Evolutionary conservation across 176 grass and related monocot genomes (phyloP).

Genomic region (Hyparrhenia diplandra): DNA sequence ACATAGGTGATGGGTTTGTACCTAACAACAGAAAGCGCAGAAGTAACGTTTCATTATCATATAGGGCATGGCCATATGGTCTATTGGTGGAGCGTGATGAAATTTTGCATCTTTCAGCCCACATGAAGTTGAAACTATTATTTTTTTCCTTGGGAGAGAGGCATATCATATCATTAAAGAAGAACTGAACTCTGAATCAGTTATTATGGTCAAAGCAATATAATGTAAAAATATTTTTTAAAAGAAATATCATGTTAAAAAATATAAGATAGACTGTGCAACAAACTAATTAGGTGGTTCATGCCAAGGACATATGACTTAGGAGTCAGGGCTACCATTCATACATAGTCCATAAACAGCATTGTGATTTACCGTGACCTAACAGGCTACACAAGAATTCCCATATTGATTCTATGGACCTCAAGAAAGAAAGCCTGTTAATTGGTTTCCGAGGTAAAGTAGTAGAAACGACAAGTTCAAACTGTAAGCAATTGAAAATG

Average conservation of each 20-base stretch:
- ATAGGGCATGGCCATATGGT: neutral
- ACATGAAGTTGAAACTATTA: neutral
- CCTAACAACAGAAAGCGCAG: constrained; percentile 39
- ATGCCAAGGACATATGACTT: neutral
- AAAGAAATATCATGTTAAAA: neutral
- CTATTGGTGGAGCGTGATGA: neutral
- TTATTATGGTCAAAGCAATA: neutral
- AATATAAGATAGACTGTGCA: neutral
- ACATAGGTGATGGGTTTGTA: constrained; percentile 72
- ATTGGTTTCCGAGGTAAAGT: neutral
- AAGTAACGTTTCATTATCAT: constrained; percentile 14
- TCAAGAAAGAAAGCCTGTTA: neutral
- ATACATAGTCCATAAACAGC: neutral
- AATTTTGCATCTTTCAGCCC: neutral
- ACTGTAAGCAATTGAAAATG: neutral
- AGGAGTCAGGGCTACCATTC: neutral
- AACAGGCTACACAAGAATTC: neutral
- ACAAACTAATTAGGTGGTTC: neutral
- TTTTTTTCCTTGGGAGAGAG: neutral
- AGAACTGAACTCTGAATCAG: neutral
- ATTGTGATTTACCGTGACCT: neutral
- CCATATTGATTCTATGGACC: neutral
- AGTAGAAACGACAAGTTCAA: neutral
- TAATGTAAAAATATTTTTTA: too few species aligned
- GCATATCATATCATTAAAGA: neutral